phyloP scores from a whole-genome alignment of 805 yeast species.

The Metschnikowia gruessii region DNA sequence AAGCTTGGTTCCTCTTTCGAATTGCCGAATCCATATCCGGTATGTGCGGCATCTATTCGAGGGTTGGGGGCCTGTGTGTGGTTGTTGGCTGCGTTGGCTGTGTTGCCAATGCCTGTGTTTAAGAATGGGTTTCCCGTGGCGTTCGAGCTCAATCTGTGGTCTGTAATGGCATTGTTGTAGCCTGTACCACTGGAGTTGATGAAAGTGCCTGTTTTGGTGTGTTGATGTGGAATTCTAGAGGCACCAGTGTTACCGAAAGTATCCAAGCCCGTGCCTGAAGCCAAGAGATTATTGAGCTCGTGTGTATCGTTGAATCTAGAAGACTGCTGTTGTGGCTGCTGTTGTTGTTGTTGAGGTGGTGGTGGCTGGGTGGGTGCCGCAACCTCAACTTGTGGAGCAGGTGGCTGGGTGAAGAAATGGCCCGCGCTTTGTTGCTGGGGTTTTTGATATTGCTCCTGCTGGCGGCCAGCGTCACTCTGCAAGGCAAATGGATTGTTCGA shows the following conservation, averaged over 20 bases:
- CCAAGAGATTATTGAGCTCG: slow-evolving; percentile 74
- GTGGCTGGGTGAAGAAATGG: slow-evolving; percentile 16
- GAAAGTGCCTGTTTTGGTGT: slow-evolving; percentile 76
- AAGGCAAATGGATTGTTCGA: slow-evolving; percentile 78
- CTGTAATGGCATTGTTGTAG: slow-evolving; percentile 46
- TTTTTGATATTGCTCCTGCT: slow-evolving; percentile 16
- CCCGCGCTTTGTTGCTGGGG: slow-evolving; percentile 12
- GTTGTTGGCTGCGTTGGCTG: slow-evolving; percentile 12
- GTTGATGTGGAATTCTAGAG: slow-evolving; percentile 86
- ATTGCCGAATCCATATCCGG: slow-evolving; percentile 95
- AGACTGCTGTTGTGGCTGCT: slow-evolving; percentile 23
- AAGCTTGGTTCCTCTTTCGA: slow-evolving; percentile 51
- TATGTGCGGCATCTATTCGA: slow-evolving; percentile 70
- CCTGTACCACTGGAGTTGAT: slow-evolving; percentile 90
- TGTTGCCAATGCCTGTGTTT: slow-evolving; percentile 53
- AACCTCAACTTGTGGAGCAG: slow-evolving; percentile 23
- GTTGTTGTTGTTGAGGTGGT: slow-evolving; percentile 23
- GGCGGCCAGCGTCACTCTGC: slow-evolving; percentile 20
- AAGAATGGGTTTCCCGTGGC: slow-evolving; percentile 59
- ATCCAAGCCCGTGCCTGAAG: slow-evolving; percentile 88
- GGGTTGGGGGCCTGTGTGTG: slow-evolving; percentile 33
- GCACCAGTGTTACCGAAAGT: slow-evolving; percentile 90
- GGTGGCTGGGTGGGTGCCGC: no score
- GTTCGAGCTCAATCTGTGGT: slow-evolving; percentile 32
- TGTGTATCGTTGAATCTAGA: slow-evolving; percentile 43